phyloP scores from a whole-genome alignment of 2,329 filamentous ascomycete genomes.

The Neofusicoccum cordaticola region DNA sequence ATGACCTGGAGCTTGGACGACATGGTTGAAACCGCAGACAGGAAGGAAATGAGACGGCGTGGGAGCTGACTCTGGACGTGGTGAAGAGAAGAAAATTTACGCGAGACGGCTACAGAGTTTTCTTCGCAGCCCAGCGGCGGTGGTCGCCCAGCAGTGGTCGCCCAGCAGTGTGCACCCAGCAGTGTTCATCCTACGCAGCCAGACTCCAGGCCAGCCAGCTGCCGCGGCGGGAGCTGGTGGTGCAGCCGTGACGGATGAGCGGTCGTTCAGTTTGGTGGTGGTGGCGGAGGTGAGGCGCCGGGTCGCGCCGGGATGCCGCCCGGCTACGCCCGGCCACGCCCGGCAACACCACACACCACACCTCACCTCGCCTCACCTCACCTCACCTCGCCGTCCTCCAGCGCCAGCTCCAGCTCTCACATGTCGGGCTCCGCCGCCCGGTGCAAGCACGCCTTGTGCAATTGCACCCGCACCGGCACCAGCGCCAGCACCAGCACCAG shows the following conservation, averaged over 20 bases:
- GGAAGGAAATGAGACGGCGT: not conserved
- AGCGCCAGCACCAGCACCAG: not conserved
- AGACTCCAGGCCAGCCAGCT: not conserved
- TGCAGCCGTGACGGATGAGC: not conserved
- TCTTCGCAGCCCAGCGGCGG: not conserved
- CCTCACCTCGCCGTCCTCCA: not conserved
- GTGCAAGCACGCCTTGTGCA: slow-evolving; percentile 21
- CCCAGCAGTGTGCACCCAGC: too few relatives aligned
- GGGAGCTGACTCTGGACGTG: slow-evolving; percentile 42
- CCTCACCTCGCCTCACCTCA: not conserved
- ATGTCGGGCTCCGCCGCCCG: too few relatives aligned
- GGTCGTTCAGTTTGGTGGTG: not conserved
- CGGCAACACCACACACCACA: not conserved
- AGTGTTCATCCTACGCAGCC: too few relatives aligned
- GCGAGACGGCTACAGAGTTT: slow-evolving; percentile 18
- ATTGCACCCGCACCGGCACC: not conserved
- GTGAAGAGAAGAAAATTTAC: slow-evolving; percentile 18
- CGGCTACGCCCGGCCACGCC: not conserved
- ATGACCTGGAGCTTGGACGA: slow-evolving; percentile 60
- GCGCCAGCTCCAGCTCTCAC: too few relatives aligned
- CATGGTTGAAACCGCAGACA: slow-evolving; percentile 31
- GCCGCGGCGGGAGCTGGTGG: not conserved
- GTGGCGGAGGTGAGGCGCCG: too few relatives aligned
- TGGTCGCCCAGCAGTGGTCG: too few relatives aligned
- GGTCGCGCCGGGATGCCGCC: not conserved